Percentiles rank a stretch among this genome's conserved stretches.
phyloP scores from a whole-genome alignment of 768 basidiomycete genomes.

The Rhodotorula babjevae region DNA sequence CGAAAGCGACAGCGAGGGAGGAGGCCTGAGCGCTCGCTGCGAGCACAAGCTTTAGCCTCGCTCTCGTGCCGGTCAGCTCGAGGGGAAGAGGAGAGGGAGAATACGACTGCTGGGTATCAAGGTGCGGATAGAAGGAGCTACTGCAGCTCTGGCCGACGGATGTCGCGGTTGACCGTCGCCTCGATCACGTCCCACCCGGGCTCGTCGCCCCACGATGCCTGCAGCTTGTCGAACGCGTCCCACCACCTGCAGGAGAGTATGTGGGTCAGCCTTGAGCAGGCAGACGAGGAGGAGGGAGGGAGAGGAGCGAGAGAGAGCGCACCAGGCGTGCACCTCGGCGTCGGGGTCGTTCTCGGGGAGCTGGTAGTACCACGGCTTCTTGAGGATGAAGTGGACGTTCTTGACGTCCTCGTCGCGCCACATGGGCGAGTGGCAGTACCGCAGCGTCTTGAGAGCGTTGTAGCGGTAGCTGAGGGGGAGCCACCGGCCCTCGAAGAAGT shows the following conservation, averaged over 20 bases:
- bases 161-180: conserved; percentile 27
- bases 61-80: too few relatives aligned
- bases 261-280: too few relatives aligned
- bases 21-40: too few relatives aligned
- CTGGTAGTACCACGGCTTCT: conserved; percentile 74
- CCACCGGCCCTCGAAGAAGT: conserved; percentile 70
- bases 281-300: neutral
- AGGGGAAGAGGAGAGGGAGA: too few relatives aligned
- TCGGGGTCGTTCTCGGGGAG: conserved; percentile 51
- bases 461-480: conserved; percentile 76
- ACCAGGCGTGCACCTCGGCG: conserved; percentile 60
- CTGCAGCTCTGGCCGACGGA: neutral
- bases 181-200: conserved; percentile 23
- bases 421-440: conserved; percentile 59
- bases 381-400: conserved; percentile 79
- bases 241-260: conserved; percentile 26
- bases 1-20: too few relatives aligned
- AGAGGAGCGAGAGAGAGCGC: conserved; percentile 40
- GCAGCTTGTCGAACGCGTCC: conserved; percentile 25
- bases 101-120: too few relatives aligned
- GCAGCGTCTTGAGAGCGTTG: conserved; percentile 86
- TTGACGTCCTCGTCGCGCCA: conserved; percentile 84
- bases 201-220: conserved; percentile 21
- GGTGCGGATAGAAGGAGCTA: neutral
- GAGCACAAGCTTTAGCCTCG: too few relatives aligned